phyloP scores from a whole-genome alignment of 2,329 filamentous ascomycete genomes.

The Colletotrichum salicis region DNA sequence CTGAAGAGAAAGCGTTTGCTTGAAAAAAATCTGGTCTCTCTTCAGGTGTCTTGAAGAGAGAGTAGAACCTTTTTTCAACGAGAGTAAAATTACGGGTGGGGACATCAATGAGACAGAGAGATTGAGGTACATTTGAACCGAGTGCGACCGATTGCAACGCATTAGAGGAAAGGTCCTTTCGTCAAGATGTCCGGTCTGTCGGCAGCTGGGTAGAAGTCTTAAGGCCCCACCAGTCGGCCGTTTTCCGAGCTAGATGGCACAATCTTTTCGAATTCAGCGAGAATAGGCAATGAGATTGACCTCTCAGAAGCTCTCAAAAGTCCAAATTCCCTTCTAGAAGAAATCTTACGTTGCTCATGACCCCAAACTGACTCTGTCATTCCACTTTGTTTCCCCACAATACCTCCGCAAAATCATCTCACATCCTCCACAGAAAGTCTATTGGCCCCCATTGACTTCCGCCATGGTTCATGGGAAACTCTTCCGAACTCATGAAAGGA shows the following conservation, averaged over 20 bases:
- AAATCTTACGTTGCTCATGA: slow-evolving; percentile 2
- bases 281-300: background rate
- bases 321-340: background rate
- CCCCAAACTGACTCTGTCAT: slow-evolving; percentile 7
- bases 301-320: background rate
- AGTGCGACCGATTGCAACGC: background rate
- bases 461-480: background rate
- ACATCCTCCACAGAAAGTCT: slow-evolving; percentile 22
- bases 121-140: background rate
- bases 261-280: background rate
- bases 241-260: background rate
- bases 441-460: background rate
- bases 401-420: slow-evolving; percentile 30
- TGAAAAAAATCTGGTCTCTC: too few relatives aligned
- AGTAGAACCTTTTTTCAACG: background rate
- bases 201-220: background rate
- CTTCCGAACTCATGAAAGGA: slow-evolving; percentile 7
- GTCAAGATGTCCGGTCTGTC: background rate
- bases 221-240: background rate
- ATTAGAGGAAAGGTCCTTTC: background rate
- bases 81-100: background rate
- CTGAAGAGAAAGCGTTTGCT: background rate
- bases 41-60: background rate
- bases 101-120: background rate
- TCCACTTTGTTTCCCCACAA: slow-evolving; percentile 19